Evolutionary conservation across 2,329 filamentous ascomycete species (phyloP), one percentile per base, ranked within the genome.

Genomic region (Diaporthe ilicicola): DNA sequence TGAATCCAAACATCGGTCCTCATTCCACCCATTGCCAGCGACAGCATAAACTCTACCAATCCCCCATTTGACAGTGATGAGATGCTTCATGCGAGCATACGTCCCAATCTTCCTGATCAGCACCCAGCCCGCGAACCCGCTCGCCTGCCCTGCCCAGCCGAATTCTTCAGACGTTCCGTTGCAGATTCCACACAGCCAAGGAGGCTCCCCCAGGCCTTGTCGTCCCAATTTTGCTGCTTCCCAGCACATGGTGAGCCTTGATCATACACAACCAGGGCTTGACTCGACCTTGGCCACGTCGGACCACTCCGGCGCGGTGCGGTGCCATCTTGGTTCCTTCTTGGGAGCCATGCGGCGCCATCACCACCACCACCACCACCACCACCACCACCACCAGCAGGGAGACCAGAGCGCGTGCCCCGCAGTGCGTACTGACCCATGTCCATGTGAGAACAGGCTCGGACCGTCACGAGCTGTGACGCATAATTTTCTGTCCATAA

Each of bases 181-280:
- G 46, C 62, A 62, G 59, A 48, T 62, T 42, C 59, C 59, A 62
- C 59, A 62, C 59, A 15, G 42, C 59, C 59, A 48, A 62, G 59
- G 7, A 22, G 42, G 19, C 42, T 48, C 27, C 59, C 55, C 55
- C 56, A 62, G 56, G 42, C 27, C 42, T 62, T 62, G 56, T 62
- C 56, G 56, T 62, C 56, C 56, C 56, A 62, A 62, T 17, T 32
- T 17, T 12, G 37, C 37, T 5, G 10, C 22, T 44, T 17, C 37
- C 37, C 24, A 29, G 37, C 37, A n/a, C 19, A 42, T 42, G 59
- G 46, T 19, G 42, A 48, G 42, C 59, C 59, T 62, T 19, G 8
- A 48, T 32, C 42, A 34, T 17, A 48, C 59, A 62, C 12, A 22
- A 48, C 59, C 59, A 48, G 48, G 59, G 22, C 59, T 62, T 62